A percentile compares a stretch with the other conserved stretches of the same genome.
These are phyloP conservation scores for Flaveria brownii DNA, from an alignment of 129 eudicot genomes.

Conservation along the genomic window DNA sequence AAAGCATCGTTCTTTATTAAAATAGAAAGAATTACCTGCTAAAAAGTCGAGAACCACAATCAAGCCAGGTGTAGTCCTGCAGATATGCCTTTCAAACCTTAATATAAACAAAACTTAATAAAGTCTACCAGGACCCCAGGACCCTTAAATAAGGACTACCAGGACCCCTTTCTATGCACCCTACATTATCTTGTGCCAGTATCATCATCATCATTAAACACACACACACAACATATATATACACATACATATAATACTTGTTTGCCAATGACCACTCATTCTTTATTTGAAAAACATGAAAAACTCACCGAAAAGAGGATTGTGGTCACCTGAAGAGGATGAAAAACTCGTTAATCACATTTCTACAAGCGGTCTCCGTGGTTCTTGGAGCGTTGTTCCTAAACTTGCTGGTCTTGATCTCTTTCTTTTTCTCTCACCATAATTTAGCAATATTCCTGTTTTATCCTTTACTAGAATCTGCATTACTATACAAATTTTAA, in stretches of 20 bases:
- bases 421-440: not conserved
- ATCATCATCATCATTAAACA: conserved; percentile 14
- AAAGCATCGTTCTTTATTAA: not conserved
- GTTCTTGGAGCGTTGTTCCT: conserved; percentile 73
- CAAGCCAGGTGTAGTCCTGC: not conserved
- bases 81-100: not conserved
- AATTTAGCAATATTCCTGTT: too few species aligned
- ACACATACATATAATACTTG: not conserved
- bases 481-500: too few species aligned
- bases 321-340: conserved; percentile 92
- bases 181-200: conserved; percentile 9
- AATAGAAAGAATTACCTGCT: not conserved
- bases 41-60: not conserved
- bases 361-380: conserved; percentile 55
- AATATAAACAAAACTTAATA: not conserved
- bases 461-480: too few species aligned
- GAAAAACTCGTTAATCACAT: conserved; percentile 62
- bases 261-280: conserved; percentile 12
- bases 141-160: not conserved
- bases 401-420: conserved; percentile 49
- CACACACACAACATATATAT: not conserved
- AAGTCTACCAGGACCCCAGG: conserved; percentile 16
- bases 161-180: conserved; percentile 24
- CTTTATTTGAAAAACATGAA: conserved; percentile 25
- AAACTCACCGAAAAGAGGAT: conserved; percentile 55